A percentile compares a stretch with the other conserved stretches of the same genome.
Evolutionary conservation across 139 green algal genomes (phyloP).

Genomic region (Chlamydomonas asymmetrica): DNA sequence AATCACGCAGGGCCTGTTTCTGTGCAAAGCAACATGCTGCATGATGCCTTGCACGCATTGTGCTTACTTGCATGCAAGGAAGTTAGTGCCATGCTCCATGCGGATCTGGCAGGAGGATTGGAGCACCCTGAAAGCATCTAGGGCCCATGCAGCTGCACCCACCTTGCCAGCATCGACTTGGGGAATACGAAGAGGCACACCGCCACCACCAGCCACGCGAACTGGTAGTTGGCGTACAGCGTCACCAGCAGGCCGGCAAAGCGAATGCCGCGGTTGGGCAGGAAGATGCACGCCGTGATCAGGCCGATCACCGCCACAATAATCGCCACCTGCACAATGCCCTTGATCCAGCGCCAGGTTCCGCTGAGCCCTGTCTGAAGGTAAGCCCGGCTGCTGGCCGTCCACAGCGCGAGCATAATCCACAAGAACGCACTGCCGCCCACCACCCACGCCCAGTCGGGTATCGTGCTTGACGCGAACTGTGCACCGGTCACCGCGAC

Average conservation of each 20-base stretch:
- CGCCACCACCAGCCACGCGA: not conserved
- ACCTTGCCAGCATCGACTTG: conserved; percentile 17
- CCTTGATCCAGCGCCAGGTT: conserved; percentile 22
- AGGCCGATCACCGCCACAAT: not conserved
- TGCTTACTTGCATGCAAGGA: too few relatives aligned
- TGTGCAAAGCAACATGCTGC: too few relatives aligned
- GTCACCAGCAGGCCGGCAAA: conserved; percentile 15
- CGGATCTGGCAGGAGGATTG: too few relatives aligned
- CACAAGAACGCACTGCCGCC: conserved; percentile 1
- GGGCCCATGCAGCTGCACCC: too few relatives aligned
- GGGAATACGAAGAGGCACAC: not conserved
- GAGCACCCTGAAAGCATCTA: too few relatives aligned
- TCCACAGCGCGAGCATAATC: not conserved
- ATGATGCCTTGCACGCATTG: too few relatives aligned
- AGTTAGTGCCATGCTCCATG: too few relatives aligned
- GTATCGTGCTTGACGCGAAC: not conserved
- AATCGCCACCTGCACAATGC: conserved; percentile 1
- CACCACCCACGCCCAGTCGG: conserved; percentile 16
- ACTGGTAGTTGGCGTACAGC: conserved; percentile 28
- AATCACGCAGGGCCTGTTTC: too few relatives aligned
- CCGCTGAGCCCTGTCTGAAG: not conserved
- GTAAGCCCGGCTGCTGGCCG: not conserved
- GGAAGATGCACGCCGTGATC: conserved; percentile 11
- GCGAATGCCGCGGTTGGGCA: not conserved
- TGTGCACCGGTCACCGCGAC: conserved; percentile 3